Percentiles rank a stretch among this genome's conserved stretches.
These are phyloP conservation scores for Mycena leptocephala DNA, from an alignment of 768 basidiomycete species.

Conservation along the genomic window DNA sequence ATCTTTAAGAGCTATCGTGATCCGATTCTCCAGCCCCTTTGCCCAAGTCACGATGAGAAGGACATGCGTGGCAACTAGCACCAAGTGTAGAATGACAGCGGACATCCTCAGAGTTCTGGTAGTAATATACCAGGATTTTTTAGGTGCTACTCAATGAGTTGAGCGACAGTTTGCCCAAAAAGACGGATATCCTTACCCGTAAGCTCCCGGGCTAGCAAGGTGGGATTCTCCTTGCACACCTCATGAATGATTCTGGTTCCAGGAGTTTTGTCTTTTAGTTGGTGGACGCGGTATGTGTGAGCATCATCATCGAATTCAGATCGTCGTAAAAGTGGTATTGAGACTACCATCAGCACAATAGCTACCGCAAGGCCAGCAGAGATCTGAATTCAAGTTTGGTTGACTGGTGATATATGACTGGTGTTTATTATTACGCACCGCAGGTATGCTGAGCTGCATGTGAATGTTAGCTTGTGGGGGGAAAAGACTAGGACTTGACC, in stretches of 20 bases:
- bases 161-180: too few relatives aligned
- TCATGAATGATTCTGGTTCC: background rate
- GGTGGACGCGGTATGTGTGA: too few relatives aligned
- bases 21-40: background rate
- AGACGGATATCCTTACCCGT: too few relatives aligned
- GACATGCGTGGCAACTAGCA: background rate
- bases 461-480: background rate
- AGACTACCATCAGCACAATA: background rate
- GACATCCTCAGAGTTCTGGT: background rate
- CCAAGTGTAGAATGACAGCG: background rate
- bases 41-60: background rate
- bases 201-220: too few relatives aligned
- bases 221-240: too few relatives aligned
- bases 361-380: background rate
- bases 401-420: background rate
- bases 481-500: background rate
- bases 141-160: too few relatives aligned
- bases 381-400: background rate
- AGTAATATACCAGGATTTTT: background rate
- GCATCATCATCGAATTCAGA: background rate
- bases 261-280: too few relatives aligned
- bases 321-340: background rate
- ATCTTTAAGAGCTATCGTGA: background rate
- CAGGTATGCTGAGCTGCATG: background rate
- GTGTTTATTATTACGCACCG: background rate